Evolutionary conservation across 495 filamentous ascomycete species (phyloP).

Genomic region (Penicillium pulvis): DNA sequence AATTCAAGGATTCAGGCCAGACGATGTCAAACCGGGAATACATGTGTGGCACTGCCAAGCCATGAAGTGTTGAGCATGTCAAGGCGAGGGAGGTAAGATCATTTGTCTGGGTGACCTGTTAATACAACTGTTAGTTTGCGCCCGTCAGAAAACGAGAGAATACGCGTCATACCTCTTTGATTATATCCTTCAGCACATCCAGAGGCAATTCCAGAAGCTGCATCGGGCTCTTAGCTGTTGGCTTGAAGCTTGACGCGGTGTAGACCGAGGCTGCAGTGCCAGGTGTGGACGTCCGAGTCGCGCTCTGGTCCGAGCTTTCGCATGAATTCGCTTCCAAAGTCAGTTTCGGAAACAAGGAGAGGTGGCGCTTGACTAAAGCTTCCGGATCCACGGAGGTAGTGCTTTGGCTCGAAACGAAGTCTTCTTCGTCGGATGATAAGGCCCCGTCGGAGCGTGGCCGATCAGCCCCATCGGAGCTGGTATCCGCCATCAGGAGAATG

Average conservation of each 20-base stretch:
- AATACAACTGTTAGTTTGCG: constrained; percentile 13
- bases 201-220: constrained; percentile 79
- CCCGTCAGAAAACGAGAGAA: neutral
- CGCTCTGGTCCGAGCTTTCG: constrained; percentile 9
- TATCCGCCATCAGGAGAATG: constrained; percentile 7
- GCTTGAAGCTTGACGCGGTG: neutral
- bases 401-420: constrained; percentile 36
- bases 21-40: constrained; percentile 94
- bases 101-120: constrained; percentile 81
- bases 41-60: constrained; percentile 79
- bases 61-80: constrained; percentile 82
- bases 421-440: constrained; percentile 40
- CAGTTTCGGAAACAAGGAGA: constrained; percentile 35
- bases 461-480: constrained; percentile 23
- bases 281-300: constrained; percentile 17
- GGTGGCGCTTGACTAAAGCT: constrained; percentile 2
- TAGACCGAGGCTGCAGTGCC: constrained; percentile 9
- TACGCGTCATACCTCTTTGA: constrained; percentile 72
- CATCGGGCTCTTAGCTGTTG: constrained; percentile 37
- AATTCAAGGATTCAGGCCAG: constrained; percentile 74
- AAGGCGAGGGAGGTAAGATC: constrained; percentile 82
- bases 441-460: constrained; percentile 30
- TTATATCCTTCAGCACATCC: constrained; percentile 83
- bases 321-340: constrained; percentile 25
- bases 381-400: constrained; percentile 30